Conservation (phyloP, 306 rosid species). For the Crataegus laevigata region DNA sequence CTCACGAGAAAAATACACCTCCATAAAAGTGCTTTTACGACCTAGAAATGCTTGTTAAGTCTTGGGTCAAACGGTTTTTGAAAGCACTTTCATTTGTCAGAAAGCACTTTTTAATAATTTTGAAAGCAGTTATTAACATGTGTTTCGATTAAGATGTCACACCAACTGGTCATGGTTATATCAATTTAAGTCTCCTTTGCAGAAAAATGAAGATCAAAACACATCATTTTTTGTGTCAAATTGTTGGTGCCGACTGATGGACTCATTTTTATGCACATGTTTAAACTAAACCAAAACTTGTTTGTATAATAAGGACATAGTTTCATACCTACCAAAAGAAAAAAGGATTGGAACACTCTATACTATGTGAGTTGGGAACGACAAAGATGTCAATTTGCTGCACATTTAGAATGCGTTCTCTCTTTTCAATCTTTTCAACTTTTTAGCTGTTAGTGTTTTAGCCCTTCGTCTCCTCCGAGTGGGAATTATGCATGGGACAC, state of each 20-base stretch:
- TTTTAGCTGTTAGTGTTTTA: background rate
- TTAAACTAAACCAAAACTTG: background rate
- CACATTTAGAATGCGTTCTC: background rate
- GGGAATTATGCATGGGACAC: background rate
- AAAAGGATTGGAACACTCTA: background rate
- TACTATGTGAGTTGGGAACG: background rate
- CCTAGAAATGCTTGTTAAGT: too few relatives aligned
- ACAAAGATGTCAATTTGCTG: background rate
- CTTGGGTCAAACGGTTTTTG: too few relatives aligned
- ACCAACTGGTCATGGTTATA: background rate
- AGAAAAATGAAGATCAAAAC: background rate
- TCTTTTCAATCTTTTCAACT: background rate
- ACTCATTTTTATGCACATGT: background rate
- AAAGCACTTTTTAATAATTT: too few relatives aligned
- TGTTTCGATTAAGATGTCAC: background rate
- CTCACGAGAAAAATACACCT: background rate
- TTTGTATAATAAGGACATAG: background rate
- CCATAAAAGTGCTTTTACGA: background rate
- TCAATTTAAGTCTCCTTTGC: background rate
- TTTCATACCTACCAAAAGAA: background rate
- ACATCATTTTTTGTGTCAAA: background rate
- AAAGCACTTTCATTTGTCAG: too few relatives aligned
- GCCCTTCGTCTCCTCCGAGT: background rate
- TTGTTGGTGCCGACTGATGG: background rate
- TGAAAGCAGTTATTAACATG: background rate